phyloP scores from a whole-genome alignment of 805 yeast species.

The Torulaspora delbrueckii region DNA sequence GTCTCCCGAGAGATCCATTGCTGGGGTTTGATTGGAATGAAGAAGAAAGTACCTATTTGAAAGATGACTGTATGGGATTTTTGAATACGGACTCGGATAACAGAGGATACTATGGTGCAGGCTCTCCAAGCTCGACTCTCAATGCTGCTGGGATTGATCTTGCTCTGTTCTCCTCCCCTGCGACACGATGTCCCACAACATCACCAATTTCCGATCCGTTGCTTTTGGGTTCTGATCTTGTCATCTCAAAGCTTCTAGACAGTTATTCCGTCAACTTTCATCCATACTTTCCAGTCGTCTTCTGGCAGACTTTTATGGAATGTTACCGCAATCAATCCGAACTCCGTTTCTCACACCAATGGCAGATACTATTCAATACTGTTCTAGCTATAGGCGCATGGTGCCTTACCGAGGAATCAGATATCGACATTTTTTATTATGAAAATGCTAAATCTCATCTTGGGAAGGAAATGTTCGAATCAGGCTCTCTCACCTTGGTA shows the following conservation, averaged over 20 bases:
- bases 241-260: slow-evolving; percentile 36
- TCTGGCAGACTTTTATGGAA: slow-evolving; percentile 45
- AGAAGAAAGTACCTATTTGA: slow-evolving; percentile 36
- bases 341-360: slow-evolving; percentile 35
- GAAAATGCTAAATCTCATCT: slow-evolving; percentile 46
- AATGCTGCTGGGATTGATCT: slow-evolving; percentile 40
- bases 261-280: slow-evolving; percentile 58
- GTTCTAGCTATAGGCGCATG: slow-evolving; percentile 66
- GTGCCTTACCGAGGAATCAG: slow-evolving; percentile 53
- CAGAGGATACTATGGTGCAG: slow-evolving; percentile 62
- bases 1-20: slow-evolving; percentile 42
- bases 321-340: not conserved
- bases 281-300: slow-evolving; percentile 56
- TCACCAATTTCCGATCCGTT: slow-evolving; percentile 3
- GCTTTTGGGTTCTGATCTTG: slow-evolving; percentile 13
- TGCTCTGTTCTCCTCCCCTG: slow-evolving; percentile 1
- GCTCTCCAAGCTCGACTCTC: slow-evolving; percentile 53
- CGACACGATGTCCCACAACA: not conserved
- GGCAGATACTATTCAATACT: slow-evolving; percentile 53
- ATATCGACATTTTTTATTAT: slow-evolving; percentile 52
- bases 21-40: slow-evolving; percentile 55
- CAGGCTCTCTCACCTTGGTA: slow-evolving; percentile 52
- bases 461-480: slow-evolving; percentile 48
- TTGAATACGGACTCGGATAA: slow-evolving; percentile 46
- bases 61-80: slow-evolving; percentile 62